Evolutionary conservation across 805 yeast genomes (phyloP).

Genomic region (Phaffomyces thermotolerans): DNA sequence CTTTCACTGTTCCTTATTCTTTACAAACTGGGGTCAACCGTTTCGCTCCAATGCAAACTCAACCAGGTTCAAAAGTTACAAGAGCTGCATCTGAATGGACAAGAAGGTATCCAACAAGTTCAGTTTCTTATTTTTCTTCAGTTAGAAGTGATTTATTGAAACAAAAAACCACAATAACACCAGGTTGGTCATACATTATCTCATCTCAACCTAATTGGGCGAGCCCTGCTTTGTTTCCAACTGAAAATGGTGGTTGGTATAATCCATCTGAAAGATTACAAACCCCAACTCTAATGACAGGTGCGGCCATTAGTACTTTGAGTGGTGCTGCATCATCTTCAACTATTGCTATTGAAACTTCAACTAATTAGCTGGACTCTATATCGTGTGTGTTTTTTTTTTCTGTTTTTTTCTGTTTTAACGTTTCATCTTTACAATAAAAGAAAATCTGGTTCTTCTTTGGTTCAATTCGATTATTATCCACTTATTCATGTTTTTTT

Average conservation of each 20-base stretch:
- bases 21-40: slow-evolving; percentile 71
- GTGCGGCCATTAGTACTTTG: neutral
- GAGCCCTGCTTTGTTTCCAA: slow-evolving; percentile 61
- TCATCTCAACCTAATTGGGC: slow-evolving; percentile 64
- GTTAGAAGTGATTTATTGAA: slow-evolving; percentile 23
- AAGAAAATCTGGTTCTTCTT: too few species aligned
- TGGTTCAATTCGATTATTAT: too few species aligned
- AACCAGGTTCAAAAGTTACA: slow-evolving; percentile 70
- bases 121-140: slow-evolving; percentile 54
- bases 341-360: too few species aligned
- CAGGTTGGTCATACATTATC: slow-evolving; percentile 74
- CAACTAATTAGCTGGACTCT: too few species aligned
- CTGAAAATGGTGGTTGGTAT: slow-evolving; percentile 51
- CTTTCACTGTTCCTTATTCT: slow-evolving; percentile 67
- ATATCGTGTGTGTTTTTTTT: too few species aligned
- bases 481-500: neutral
- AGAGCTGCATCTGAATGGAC: slow-evolving; percentile 48
- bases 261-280: slow-evolving; percentile 46
- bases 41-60: slow-evolving; percentile 90
- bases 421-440: too few species aligned
- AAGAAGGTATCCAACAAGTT: slow-evolving; percentile 58
- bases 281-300: slow-evolving; percentile 5
- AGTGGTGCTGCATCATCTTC: neutral
- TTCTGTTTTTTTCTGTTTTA: too few species aligned
- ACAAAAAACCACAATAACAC: slow-evolving; percentile 64